Percentiles rank a stretch among this genome's conserved stretches.
Evolutionary conservation across 768 basidiomycete species (phyloP).

Genomic region (Pulveroboletus sp.): DNA sequence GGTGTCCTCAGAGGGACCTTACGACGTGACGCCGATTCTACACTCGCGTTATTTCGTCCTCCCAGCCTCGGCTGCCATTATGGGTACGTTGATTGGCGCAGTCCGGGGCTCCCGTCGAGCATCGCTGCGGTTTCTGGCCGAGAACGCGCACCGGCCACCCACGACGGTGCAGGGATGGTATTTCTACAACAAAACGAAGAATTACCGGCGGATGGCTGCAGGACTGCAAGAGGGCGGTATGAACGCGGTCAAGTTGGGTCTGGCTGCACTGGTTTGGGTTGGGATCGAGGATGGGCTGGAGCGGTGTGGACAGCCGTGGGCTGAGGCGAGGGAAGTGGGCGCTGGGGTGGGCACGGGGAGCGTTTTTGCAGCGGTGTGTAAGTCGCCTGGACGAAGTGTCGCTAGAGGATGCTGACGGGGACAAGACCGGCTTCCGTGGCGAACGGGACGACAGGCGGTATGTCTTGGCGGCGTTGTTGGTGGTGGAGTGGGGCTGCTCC

Average conservation of each 20-base stretch:
- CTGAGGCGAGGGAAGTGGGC: conserved; percentile 50
- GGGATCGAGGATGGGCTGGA: conserved; percentile 45
- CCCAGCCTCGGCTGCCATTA: conserved; percentile 54
- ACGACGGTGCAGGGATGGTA: conserved; percentile 90
- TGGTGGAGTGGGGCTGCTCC: conserved; percentile 45
- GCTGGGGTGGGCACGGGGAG: conserved; percentile 65
- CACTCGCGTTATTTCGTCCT: conserved; percentile 57
- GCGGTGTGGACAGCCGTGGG: conserved; percentile 33
- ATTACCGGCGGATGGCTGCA: conserved; percentile 77
- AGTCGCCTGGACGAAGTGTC: conserved; percentile 24
- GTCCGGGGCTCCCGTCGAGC: conserved; percentile 69
- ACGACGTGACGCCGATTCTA: conserved; percentile 31
- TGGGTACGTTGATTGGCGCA: conserved; percentile 69
- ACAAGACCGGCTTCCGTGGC: conserved; percentile 59
- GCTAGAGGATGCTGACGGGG: background rate
- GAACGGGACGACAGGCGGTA: conserved; percentile 44
- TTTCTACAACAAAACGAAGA: conserved; percentile 95
- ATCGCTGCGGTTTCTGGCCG: conserved; percentile 83
- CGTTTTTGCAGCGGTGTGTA: conserved; percentile 55
- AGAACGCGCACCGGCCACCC: conserved; percentile 87
- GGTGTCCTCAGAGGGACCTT: conserved; percentile 9
- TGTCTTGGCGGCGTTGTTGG: conserved; percentile 61
- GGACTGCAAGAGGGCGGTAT: conserved; percentile 65
- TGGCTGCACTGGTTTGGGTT: conserved; percentile 47
- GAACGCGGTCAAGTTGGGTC: conserved; percentile 53